phyloP scores from a whole-genome alignment of 225 moss, liverwort and hornwort genomes.

The Physcomitrium patens region DNA sequence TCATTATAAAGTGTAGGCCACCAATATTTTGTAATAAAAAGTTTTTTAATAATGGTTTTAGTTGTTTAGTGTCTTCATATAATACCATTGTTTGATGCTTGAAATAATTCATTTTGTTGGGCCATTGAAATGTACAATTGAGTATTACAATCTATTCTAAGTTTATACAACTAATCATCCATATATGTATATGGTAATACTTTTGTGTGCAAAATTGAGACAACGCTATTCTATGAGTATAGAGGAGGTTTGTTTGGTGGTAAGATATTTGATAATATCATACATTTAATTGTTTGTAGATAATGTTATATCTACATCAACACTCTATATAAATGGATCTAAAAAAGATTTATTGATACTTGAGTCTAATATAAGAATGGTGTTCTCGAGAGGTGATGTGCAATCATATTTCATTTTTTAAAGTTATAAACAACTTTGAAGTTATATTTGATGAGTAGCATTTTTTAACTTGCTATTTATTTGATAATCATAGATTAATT shows the following conservation, averaged over 20 bases:
- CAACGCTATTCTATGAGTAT: background rate
- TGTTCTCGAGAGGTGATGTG: slow-evolving; percentile 1
- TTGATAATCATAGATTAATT: background rate
- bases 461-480: background rate
- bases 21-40: background rate
- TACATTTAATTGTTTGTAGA: background rate
- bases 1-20: background rate
- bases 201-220: background rate
- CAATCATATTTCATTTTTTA: background rate
- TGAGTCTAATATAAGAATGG: background rate
- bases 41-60: background rate
- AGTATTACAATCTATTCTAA: too few relatives aligned
- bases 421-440: background rate
- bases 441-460: slow-evolving; percentile 2
- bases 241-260: background rate
- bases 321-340: background rate
- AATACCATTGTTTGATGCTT: background rate
- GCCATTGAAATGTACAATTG: background rate
- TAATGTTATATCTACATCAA: background rate
- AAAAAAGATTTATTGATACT: background rate
- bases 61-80: background rate
- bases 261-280: too few relatives aligned
- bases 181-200: background rate
- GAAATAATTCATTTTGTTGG: background rate
- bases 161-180: background rate